Evolutionary conservation across 2,329 filamentous ascomycete genomes (phyloP), one percentile per base, ranked within the genome.

Genomic region (Fusarium sp.): DNA sequence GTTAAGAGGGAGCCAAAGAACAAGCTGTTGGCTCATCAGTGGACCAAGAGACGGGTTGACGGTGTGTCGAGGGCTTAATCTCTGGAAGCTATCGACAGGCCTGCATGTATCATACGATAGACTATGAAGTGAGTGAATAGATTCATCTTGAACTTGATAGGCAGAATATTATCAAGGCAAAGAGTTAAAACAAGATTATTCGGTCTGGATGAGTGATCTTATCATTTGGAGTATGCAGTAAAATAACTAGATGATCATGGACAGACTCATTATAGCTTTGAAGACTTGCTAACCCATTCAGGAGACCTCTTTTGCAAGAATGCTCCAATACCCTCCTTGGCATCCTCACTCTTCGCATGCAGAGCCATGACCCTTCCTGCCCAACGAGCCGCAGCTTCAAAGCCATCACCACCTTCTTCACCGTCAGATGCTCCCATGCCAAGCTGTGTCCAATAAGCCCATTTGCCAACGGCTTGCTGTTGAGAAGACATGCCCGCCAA

Each of bases 1-100:
- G 91, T 90, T 80, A 83, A 86, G 69, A 85, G 90, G 58, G 82
- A 85, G 63, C 83, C 88, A 32, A 82, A 81, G 63, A 74, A 75
- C 0, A 75, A 76, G 50, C 60, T 67, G 2, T 2, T 81, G 54
- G 74, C 72, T 0, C 83, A 84, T 25, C 82, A 83, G 65, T 84
- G 83, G 83, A 82, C 69, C n/a, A 79, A 70, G 57, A 75, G 63
- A 22, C 54, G 61, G 5, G 20, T 45, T 1, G 65, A 74, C 37
- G 43, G 58, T 50, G 43, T 50, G 2, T n/a, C 47, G 6, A 54
- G 47, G 14, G 17, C 17, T 11, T 27, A 3, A 30, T 8, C 17
- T 37, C 1, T 17, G 33, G 14, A 37, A 17, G n/a, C n/a, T 6
- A 14, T 43, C 5, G 9, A 20, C n/a, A 20, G 1, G 38, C 1